Percentiles rank a stretch among this genome's conserved stretches.
Evolutionary conservation across 108 stramenopile species (phyloP).

Genomic region (Skeletonema potamos): DNA sequence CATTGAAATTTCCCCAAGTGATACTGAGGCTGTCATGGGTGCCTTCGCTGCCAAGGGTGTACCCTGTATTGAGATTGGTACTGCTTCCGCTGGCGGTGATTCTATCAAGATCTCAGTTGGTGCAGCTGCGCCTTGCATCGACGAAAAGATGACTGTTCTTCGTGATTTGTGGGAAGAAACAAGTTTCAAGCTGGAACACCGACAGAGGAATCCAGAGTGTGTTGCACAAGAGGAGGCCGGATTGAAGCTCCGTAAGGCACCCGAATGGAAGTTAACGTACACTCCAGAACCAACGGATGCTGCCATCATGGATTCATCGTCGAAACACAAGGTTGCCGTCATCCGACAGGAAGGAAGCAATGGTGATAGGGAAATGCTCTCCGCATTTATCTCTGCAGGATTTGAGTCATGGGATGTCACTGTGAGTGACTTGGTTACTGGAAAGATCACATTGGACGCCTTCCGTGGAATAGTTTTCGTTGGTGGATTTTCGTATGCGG

Average conservation of each 20-base stretch:
- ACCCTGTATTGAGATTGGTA: conserved; percentile 77
- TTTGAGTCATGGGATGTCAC: conserved; percentile 98
- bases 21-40: conserved; percentile 61
- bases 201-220: conserved; percentile 93
- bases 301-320: conserved; percentile 55
- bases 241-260: conserved; percentile 77
- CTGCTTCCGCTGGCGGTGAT: conserved; percentile 66
- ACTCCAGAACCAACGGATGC: conserved; percentile 67
- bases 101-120: conserved; percentile 87
- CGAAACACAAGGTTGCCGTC: conserved; percentile 94
- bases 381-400: conserved; percentile 95
- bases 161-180: conserved; percentile 98
- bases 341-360: conserved; percentile 98
- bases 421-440: conserved; percentile 84
- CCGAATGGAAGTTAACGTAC: conserved; percentile 87
- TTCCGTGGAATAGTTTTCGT: conserved; percentile 97
- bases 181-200: conserved; percentile 93
- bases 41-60: conserved; percentile 73
- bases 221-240: conserved; percentile 90
- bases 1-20: conserved; percentile 74
- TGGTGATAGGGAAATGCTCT: conserved; percentile 97
- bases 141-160: conserved; percentile 86
- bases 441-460: conserved; percentile 74
- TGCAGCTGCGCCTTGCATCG: conserved; percentile 62
- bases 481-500: conserved; percentile 98